These are phyloP conservation scores for Trichoderma sp. DNA, from an alignment of 2,329 filamentous ascomycete species.

Conservation along the genomic window DNA sequence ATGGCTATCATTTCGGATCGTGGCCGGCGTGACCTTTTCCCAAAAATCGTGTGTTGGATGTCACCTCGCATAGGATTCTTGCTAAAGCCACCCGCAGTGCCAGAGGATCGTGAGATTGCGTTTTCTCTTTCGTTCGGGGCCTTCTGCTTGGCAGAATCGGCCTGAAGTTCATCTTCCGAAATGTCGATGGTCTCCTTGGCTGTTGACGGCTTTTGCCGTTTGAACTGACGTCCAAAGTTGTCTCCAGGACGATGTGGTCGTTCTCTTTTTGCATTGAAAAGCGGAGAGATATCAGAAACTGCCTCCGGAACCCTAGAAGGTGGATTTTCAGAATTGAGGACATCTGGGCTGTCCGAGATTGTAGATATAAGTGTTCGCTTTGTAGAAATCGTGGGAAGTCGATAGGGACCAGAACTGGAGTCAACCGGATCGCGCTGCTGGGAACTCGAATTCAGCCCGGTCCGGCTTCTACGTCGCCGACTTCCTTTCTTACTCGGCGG, in stretches of 20 bases:
- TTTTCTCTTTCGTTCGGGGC: background rate
- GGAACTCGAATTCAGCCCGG: background rate
- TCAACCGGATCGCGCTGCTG: background rate
- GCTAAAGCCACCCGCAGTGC: no score
- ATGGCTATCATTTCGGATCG: conserved; percentile 19
- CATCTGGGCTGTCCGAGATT: conserved; percentile 28
- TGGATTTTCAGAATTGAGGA: conserved; percentile 22
- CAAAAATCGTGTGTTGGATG: conserved; percentile 28
- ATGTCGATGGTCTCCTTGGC: conserved; percentile 22
- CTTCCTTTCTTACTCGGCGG: background rate
- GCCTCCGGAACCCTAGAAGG: conserved; percentile 24
- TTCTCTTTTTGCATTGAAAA: conserved; percentile 14
- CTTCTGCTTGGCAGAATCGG: background rate
- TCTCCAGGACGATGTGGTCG: conserved; percentile 5
- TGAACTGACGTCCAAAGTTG: conserved; percentile 21
- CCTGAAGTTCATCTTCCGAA: conserved; percentile 35
- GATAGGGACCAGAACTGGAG: background rate
- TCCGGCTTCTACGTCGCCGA: conserved; percentile 17
- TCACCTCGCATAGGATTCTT: conserved; percentile 27
- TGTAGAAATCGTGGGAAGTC: background rate
- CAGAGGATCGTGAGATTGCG: background rate
- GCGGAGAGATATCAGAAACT: conserved; percentile 26
- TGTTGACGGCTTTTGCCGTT: conserved; percentile 18
- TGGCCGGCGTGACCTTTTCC: background rate
- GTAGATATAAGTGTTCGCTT: background rate